Base-by-base conservation (phyloP, 192 early-diverging fungal species). In the Coemansia pectinata region DNA sequence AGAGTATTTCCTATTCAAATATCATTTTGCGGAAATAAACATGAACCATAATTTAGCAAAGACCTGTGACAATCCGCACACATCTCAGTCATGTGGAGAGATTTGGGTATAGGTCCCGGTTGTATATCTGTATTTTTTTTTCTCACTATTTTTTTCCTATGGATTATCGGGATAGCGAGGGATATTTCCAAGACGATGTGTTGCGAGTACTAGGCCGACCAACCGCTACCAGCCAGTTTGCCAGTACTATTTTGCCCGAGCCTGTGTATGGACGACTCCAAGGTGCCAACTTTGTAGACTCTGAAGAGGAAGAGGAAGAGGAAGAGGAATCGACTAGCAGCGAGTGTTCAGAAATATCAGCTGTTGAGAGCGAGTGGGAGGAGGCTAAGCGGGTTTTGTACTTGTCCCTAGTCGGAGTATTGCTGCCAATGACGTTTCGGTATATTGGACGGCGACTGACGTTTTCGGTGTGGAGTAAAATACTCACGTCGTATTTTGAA, bases 131-230 rank as follows among this genome's bases (percentile, higher is more conserved):
- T 33, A 29, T 47, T 31, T 21, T 27, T 31, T 59, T 31, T 29
- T 21, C 21, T 21, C 21, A 21, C 6, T 36, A 53, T n/a, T 19
- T 25, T 58, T 12, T 14, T 10, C 3, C 10, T n/a, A 83, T 78
- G 76, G 81, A 78, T 34, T 83, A 75, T 52, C 76, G 81, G 53
- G 81, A 83, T 45, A 41, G 60, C 19, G 67, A 72, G 53, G 81
- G 81, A 41, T 83, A 83, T 48, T 72, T 83, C 12, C 76, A 73
- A 29, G 72, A 75, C 14, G 76, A 83, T 34, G 81, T 83, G 66
- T 48, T 75, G 23, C 48, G 62, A 27, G 76, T 83, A 21, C 81
- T 83, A 0, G 81, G 81, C 1, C 81, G 81, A 41, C 57, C 79
- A 25, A 31, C 57, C 19, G n/a, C 34, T 71, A 9, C 33, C 63